These are phyloP conservation scores for Dactylellina sp. DNA, from an alignment of 2,329 filamentous ascomycete genomes.

Conservation along the genomic window DNA sequence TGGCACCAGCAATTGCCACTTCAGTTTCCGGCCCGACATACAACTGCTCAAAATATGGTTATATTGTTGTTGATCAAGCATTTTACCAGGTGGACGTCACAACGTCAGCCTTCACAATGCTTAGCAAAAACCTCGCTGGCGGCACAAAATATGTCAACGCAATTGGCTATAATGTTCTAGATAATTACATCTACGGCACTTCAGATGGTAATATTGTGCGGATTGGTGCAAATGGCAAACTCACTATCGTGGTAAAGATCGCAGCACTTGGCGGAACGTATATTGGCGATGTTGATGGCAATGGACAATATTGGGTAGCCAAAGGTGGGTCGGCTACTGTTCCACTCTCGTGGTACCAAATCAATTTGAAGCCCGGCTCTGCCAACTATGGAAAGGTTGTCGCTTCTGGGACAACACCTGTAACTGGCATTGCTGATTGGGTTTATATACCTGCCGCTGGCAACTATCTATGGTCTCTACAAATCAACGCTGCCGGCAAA, in stretches of 20 bases:
- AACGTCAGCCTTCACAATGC: no score
- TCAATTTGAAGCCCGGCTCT: conserved; percentile 3
- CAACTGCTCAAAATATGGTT: conserved; percentile 7
- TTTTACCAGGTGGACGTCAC: conserved; percentile 1
- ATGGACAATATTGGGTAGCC: conserved; percentile 9
- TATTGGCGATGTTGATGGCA: conserved; percentile 14
- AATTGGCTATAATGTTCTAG: conserved; percentile 10
- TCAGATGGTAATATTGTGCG: background rate
- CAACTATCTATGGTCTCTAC: conserved; percentile 6
- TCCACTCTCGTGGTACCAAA: no score
- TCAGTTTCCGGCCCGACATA: background rate
- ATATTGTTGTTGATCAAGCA: background rate
- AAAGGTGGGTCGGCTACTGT: no score
- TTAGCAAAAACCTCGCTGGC: background rate
- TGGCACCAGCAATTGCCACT: conserved; percentile 2
- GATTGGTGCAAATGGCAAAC: conserved; percentile 1
- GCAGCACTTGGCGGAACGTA: background rate
- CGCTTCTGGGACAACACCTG: background rate
- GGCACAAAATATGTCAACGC: conserved; percentile 2
- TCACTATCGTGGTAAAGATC: background rate
- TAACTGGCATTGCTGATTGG: conserved; percentile 7
- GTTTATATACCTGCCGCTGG: conserved; percentile 13
- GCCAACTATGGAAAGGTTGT: background rate
- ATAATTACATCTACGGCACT: conserved; percentile 23
- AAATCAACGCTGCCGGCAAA: background rate